Evolutionary conservation across 805 yeast genomes (phyloP).

Genomic region (Metschnikowia anglica): DNA sequence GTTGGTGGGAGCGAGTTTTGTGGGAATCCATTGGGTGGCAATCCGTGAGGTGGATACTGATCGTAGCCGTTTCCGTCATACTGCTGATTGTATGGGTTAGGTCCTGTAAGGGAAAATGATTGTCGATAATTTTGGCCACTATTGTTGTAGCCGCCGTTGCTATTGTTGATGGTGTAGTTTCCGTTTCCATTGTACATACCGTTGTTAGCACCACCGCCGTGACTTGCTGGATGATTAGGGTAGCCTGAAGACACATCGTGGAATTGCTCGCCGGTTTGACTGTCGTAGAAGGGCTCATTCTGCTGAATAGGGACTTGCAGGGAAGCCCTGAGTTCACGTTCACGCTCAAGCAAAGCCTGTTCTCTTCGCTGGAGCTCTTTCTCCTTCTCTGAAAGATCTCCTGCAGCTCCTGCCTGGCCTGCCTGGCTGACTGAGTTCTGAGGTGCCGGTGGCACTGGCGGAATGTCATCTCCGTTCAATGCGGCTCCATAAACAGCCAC

Average conservation of each 20-base stretch:
- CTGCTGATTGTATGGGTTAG: conserved; percentile 9
- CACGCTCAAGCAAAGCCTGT: conserved; percentile 24
- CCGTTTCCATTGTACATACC: conserved; percentile 4
- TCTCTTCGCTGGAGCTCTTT: conserved; percentile 29
- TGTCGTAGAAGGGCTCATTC: conserved; percentile 3
- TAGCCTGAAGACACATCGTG: conserved; percentile 4
- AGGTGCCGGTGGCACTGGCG: conserved; percentile 4
- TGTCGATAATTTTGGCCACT: conserved; percentile 9
- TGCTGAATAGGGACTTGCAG: not conserved
- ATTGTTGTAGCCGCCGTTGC: not conserved
- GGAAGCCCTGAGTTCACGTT: conserved; percentile 11
- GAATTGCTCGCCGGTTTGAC: conserved; percentile 7
- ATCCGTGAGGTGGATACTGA: conserved; percentile 34
- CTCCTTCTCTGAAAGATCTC: conserved; percentile 20
- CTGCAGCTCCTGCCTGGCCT: not conserved
- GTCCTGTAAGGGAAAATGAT: conserved; percentile 15
- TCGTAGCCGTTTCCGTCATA: conserved; percentile 18
- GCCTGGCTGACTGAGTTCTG: conserved; percentile 6
- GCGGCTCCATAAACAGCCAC: conserved; percentile 39
- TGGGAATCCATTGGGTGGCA: conserved; percentile 31
- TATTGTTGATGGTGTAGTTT: not conserved
- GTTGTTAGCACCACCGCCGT: not conserved
- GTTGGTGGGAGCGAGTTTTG: conserved; percentile 27
- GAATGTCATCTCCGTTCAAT: conserved; percentile 29
- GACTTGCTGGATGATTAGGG: conserved; percentile 1